Base-by-base conservation (phyloP, 805 yeast genomes). In the Jamesozyma jinghongensis region DNA sequence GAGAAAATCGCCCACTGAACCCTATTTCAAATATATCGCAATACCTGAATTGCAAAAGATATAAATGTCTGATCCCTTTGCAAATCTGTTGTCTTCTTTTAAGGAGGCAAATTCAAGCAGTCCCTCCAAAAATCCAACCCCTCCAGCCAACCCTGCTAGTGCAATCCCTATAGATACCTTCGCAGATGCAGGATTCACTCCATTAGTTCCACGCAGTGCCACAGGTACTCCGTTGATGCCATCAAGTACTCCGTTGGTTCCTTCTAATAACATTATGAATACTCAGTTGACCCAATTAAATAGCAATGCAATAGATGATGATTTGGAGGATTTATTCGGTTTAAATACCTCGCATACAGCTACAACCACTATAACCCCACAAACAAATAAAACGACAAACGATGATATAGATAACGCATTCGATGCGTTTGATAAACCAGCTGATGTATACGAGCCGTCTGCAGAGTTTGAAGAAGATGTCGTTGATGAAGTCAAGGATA, bases 21-120 rank as follows among this genome's bases (percentile, higher is more conserved):
- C n/a, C n/a, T n/a, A n/a, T n/a, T n/a, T n/a, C n/a, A n/a, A n/a
- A n/a, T n/a, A n/a, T n/a, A n/a, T n/a, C n/a, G n/a, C n/a, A n/a
- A n/a, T n/a, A n/a, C n/a, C n/a, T n/a, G n/a, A n/a, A n/a, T 28
- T 28, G 31, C 7, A 11, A 6, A 10, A 22, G 10, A 10, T 22
- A 22, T 10, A 7, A 3, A 51, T 51, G 55, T 34, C 52, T n/a
- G 74, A 70, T 47, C 60, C 70, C 18, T 70, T 70, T 63, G 74
- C 74, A 2, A 63, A 66, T 45, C 54, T 70, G 20, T 52, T 70
- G 40, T 51, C 56, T 22, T 53, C 63, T 7, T 61, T 62, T 18
- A 53, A 57, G 35, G 48, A 49, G 29, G 14, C 5, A 41, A 35
- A 3, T 19, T 20, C 11, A 28, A 32, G 22, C 13, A 25, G 17